Percentiles rank a stretch among this genome's conserved stretches.
These are phyloP conservation scores for Claviceps sp. DNA, from an alignment of 2,329 filamentous ascomycete species.

Conservation along the genomic window DNA sequence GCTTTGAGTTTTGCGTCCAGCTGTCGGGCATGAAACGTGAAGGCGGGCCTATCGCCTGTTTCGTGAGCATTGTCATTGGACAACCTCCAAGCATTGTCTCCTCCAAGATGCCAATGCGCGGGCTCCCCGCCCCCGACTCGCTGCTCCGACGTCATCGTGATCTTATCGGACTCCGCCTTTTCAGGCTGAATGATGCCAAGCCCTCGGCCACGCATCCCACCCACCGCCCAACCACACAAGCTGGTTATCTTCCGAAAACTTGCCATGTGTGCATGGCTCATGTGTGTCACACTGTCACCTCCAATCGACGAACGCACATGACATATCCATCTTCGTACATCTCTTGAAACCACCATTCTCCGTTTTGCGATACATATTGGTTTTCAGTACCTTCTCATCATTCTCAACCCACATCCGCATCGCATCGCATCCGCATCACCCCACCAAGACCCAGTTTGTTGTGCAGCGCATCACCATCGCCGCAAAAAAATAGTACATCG, in stretches of 20 bases:
- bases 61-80: too few relatives aligned
- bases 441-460: background rate
- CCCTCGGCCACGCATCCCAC: background rate
- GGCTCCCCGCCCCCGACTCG: too few relatives aligned
- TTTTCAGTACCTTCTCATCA: background rate
- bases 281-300: background rate
- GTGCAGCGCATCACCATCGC: too few relatives aligned
- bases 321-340: background rate
- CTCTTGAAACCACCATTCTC: background rate
- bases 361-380: background rate
- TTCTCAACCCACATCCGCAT: background rate
- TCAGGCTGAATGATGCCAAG: background rate
- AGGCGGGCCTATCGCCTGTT: too few relatives aligned
- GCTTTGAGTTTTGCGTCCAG: too few relatives aligned
- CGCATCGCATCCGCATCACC: background rate
- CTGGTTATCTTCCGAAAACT: background rate
- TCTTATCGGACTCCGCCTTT: too few relatives aligned
- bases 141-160: too few relatives aligned
- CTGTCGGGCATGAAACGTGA: too few relatives aligned
- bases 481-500: too few relatives aligned
- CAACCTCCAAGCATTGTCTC: too few relatives aligned
- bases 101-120: too few relatives aligned
- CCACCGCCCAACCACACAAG: background rate
- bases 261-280: background rate
- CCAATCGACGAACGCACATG: background rate